These are phyloP conservation scores for Beauveria sp. DNA, from an alignment of 2,329 filamentous ascomycete species.

Conservation along the genomic window DNA sequence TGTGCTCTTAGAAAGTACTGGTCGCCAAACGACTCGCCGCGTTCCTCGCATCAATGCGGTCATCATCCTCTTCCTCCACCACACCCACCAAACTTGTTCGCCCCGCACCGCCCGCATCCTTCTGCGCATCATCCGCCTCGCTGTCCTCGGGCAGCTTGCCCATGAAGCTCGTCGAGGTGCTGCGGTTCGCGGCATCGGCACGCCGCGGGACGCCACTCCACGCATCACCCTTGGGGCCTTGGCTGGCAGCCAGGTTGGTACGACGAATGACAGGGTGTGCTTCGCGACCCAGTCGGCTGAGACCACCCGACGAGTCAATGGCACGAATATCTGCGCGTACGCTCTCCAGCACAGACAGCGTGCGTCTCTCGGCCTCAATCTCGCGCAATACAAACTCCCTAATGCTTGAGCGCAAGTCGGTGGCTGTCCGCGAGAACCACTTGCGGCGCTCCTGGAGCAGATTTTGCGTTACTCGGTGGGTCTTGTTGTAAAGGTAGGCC, in stretches of 20 bases:
- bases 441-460: conserved; percentile 79
- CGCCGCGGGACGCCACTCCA: conserved; percentile 92
- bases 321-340: conserved; percentile 88
- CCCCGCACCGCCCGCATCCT: conserved; percentile 31
- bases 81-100: conserved; percentile 50
- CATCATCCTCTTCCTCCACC: conserved; percentile 80
- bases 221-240: conserved; percentile 95
- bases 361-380: conserved; percentile 90
- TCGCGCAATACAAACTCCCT: conserved; percentile 90
- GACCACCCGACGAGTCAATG: conserved; percentile 84
- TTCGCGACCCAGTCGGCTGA: conserved; percentile 84
- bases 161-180: conserved; percentile 65
- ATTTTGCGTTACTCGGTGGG: conserved; percentile 80
- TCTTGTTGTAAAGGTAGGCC: conserved; percentile 74
- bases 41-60: conserved; percentile 90
- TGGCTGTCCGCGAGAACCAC: conserved; percentile 82
- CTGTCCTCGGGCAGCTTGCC: conserved; percentile 57
- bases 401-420: conserved; percentile 76
- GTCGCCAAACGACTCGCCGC: conserved; percentile 88
- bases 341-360: conserved; percentile 84
- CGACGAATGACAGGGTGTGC: conserved; percentile 69
- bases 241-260: conserved; percentile 72
- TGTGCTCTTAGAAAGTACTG: conserved; percentile 67
- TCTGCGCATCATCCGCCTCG: conserved; percentile 37
- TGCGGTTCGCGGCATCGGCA: conserved; percentile 69